Evolutionary conservation across 768 basidiomycete species (phyloP), one percentile per base, ranked within the genome.

Genomic region (Floccularia luteovirens): DNA sequence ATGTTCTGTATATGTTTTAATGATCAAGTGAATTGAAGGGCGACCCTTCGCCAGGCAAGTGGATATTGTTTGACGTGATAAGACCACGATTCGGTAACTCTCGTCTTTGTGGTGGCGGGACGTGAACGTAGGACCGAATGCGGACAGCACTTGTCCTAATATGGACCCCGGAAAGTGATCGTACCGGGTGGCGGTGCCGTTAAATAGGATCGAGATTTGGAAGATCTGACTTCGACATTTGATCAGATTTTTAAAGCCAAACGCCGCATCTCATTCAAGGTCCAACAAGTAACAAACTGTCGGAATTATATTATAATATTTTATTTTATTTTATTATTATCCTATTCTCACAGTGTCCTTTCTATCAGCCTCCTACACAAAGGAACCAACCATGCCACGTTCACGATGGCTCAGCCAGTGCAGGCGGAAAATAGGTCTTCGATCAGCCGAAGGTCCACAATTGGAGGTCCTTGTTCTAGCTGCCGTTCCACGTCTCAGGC

Each of bases 161-260:
- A 50, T 50, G 43, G 30, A 19, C 48, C 51, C 59, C 53, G 59
- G 4, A 47, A 28, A 44, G 42, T 23, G 24, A 22, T 30, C 42
- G 7, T 31, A 35, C 49, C 49, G 49, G 49, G 44, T 50, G 49
- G 49, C 49, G 33, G 47, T 50, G 47, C 28, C 24, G 19, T 41
- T 21, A 24, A 14, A 27, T 37, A 24, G 7, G 32, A 49, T 53
- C 47, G 36, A 42, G 41, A 49, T 50, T 41, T 30, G 30, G 41
- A 45, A 31, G 49, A 52, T 54, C 55, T 46, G 31, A 34, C 40
- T 33, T 38, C 45, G 44, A 42, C 41, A 44, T 42, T 43, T 43
- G 45, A 49, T 33, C 36, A 49, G 54, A 52, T 52, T 50, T 49
- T 48, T 53, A 59, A 60, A 59, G 59, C 44, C 47, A 58, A 62